phyloP scores from a whole-genome alignment of 441 rosid genomes.

The Gossypium trilobum region DNA sequence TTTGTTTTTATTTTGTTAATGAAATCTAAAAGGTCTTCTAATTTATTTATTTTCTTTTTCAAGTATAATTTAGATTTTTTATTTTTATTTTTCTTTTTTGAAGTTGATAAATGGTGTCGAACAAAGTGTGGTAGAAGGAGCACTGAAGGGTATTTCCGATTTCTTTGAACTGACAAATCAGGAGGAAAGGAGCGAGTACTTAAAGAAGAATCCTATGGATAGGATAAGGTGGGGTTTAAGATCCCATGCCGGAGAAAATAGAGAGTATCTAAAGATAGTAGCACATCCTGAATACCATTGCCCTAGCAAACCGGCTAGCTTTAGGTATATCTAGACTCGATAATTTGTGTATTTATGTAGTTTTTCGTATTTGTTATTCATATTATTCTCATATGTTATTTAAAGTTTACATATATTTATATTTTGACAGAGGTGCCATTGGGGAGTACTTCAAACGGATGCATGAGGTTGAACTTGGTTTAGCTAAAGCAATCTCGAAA shows the following conservation, averaged over 20 bases:
- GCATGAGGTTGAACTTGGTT: constrained; percentile 15
- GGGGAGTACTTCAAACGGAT: constrained; percentile 20
- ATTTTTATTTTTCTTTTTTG: neutral
- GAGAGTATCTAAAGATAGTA: constrained; percentile 25
- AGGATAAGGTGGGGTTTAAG: constrained; percentile 19
- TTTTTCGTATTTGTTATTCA: neutral
- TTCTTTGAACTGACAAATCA: constrained; percentile 18
- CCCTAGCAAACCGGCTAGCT: constrained; percentile 15
- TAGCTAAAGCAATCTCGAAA: constrained; percentile 25
- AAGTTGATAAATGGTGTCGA: constrained; percentile 29
- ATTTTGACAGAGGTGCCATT: neutral
- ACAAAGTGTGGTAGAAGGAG: constrained; percentile 21
- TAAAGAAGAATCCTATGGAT: constrained; percentile 13
- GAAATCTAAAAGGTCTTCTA: no score
- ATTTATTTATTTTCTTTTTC: no score
- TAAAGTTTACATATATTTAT: neutral
- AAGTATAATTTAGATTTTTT: neutral
- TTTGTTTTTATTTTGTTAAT: no score
- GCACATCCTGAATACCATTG: constrained; percentile 23
- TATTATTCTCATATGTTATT: neutral
- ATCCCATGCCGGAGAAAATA: constrained; percentile 18
- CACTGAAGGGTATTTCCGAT: constrained; percentile 17
- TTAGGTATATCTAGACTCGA: constrained; percentile 9
- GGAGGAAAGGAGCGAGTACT: constrained; percentile 14
- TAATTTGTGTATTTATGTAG: neutral